Evolutionary conservation across 2,329 filamentous ascomycete genomes (phyloP).

Genomic region (Colletotrichum theobromicola): DNA sequence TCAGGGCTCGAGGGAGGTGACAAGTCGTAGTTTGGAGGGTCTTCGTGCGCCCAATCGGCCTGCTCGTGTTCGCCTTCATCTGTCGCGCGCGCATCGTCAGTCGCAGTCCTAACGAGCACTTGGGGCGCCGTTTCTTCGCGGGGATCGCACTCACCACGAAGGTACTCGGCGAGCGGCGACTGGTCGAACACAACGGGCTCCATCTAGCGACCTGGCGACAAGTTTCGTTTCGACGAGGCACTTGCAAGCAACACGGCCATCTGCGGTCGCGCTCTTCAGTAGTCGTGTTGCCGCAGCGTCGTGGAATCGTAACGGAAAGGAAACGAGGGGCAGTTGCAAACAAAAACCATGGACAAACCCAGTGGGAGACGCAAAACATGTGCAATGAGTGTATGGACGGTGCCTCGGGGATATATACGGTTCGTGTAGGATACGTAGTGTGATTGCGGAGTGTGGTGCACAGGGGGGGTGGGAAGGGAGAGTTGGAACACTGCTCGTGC

Average conservation of each 20-base stretch:
- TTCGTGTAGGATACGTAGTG: conserved; percentile 15
- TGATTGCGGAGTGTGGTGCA: conserved; percentile 13
- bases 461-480: conserved; percentile 10
- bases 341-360: not conserved
- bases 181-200: conserved; percentile 87
- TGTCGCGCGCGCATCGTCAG: conserved; percentile 29
- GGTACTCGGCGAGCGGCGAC: conserved; percentile 86
- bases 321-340: not conserved
- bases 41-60: conserved; percentile 50
- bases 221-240: conserved; percentile 11
- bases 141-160: conserved; percentile 72
- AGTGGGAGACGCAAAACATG: not conserved
- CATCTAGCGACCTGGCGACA: conserved; percentile 55
- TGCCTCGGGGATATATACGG: conserved; percentile 16
- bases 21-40: conserved; percentile 40
- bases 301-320: not conserved
- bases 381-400: not conserved
- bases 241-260: conserved; percentile 23
- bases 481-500: conserved; percentile 3
- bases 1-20: conserved; percentile 54
- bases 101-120: conserved; percentile 7
- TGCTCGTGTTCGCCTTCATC: conserved; percentile 57
- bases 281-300: conserved; percentile 7
- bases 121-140: not conserved
- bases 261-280: conserved; percentile 1